Evolutionary conservation across 768 basidiomycete genomes (phyloP), one percentile per base, ranked within the genome.

Genomic region (Lentinula sp.): DNA sequence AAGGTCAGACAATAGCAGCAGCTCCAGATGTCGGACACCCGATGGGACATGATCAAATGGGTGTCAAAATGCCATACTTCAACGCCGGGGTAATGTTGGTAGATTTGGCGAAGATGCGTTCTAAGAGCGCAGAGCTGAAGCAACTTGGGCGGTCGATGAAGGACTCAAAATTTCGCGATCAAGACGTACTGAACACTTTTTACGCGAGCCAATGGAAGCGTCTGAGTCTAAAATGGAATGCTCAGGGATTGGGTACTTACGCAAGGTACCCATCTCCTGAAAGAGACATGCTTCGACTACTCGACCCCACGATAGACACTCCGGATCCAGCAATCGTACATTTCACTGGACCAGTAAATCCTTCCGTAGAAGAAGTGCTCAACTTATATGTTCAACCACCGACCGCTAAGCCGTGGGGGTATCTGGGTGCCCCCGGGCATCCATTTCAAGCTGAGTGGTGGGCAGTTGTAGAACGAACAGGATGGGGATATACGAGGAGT

Each of bases 391-490:
- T 82, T n/a, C 82, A 80, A 64, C 84, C 81, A 3, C 80, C 71
- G 61, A 79, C 78, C 1, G 73, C 81, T 7, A 86, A 85, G 62
- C 83, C 82, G 0, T 84, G 85, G 83, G 82, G 82, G 2, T 84
- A 84, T 61, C 73, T 79, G 0, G 79, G 81, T 12, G 71, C 81
- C 0, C 83, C 81, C 10, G 78, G 77, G 9, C 78, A 85, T 62
- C 83, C 85, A 0, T 83, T 74, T 64, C 66, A 68, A 18, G 63
- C 62, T 7, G 79, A 77, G 42, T 85, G 84, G 83, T 84, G 81
- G 79, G 53, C 53, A 1, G 63, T 67, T 28, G 61, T 77, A 15
- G 77, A 76, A 45, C 70, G 70, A 58, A 83, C 83, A 0, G 66
- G 68, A 1, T 85, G 82, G 83, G 41, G 16, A 18, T 4, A 20